A percentile compares a stretch with the other conserved stretches of the same genome.
phyloP scores from a whole-genome alignment of 495 filamentous ascomycete species.

The Chaetomium tenue region DNA sequence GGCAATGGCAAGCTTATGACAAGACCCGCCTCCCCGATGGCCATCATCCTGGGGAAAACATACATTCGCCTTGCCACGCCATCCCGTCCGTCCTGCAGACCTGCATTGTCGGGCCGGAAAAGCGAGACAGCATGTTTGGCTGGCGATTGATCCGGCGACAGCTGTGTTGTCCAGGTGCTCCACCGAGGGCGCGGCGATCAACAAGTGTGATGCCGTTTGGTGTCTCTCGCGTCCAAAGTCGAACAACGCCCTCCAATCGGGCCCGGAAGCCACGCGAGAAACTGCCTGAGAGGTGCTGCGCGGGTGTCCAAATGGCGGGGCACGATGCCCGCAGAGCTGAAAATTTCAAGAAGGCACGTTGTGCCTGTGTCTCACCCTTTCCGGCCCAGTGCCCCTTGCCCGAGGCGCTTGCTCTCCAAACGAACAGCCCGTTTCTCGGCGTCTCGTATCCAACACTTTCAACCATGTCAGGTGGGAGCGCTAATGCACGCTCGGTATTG shows the following conservation, averaged over 20 bases:
- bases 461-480: not conserved
- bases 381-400: not conserved
- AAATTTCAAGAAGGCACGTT: not conserved
- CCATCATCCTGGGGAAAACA: not conserved
- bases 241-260: slow-evolving; percentile 6
- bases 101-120: slow-evolving; percentile 1
- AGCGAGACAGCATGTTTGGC: slow-evolving; percentile 10
- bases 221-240: not conserved
- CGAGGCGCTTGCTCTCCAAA: not conserved
- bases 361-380: not conserved
- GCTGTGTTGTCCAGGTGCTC: slow-evolving; percentile 5
- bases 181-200: slow-evolving; percentile 6
- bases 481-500: slow-evolving; percentile 9
- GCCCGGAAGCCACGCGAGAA: slow-evolving; percentile 4
- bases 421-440: not conserved
- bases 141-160: not conserved
- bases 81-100: not conserved
- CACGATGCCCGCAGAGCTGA: slow-evolving; percentile 11
- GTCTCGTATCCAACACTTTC: slow-evolving; percentile 9
- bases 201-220: not conserved
- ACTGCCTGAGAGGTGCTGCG: not conserved
- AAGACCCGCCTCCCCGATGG: not conserved
- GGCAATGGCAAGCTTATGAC: not conserved
- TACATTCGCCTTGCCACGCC: not conserved
- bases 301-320: slow-evolving; percentile 9